Evolutionary conservation across 352 stramenopile genomes (phyloP).

Genomic region (Pythium vanterpoolii): DNA sequence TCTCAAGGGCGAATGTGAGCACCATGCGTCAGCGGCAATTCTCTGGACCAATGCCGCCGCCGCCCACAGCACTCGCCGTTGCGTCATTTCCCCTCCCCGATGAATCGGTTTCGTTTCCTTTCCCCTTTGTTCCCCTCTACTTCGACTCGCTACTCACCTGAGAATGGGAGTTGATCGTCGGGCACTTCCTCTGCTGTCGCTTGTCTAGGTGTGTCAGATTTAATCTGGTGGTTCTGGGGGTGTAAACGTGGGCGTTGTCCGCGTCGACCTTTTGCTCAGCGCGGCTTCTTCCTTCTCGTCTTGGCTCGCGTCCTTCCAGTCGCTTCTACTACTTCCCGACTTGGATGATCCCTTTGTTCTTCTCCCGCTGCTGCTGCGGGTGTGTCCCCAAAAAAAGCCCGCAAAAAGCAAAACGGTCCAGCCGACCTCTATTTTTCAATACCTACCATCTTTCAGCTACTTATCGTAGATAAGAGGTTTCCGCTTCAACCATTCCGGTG

Average conservation of each 20-base stretch:
- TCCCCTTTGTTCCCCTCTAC: not conserved
- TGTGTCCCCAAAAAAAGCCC: slow-evolving; percentile 26
- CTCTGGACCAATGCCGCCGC: not conserved
- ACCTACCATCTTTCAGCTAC: slow-evolving; percentile 14
- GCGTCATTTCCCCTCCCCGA: not conserved
- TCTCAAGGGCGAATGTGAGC: not conserved
- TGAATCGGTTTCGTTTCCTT: not conserved
- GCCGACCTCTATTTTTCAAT: slow-evolving; percentile 10
- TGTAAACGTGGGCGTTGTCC: not conserved
- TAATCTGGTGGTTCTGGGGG: too few species aligned
- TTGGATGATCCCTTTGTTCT: slow-evolving; percentile 11
- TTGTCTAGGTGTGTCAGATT: too few species aligned
- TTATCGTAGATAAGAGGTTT: slow-evolving; percentile 11
- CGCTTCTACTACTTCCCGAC: slow-evolving; percentile 8
- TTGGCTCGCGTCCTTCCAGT: slow-evolving; percentile 1
- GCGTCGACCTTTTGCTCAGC: not conserved
- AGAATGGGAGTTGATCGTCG: not conserved
- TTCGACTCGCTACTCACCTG: not conserved
- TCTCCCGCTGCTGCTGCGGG: not conserved
- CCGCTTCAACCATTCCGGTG: slow-evolving; percentile 15
- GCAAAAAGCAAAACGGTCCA: slow-evolving; percentile 29
- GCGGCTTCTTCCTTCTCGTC: not conserved
- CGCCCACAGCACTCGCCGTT: not conserved
- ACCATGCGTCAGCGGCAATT: not conserved
- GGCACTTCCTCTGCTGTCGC: not conserved